phyloP scores from a whole-genome alignment of 805 yeast genomes.

The Kodamaea hsintzibuensis region DNA sequence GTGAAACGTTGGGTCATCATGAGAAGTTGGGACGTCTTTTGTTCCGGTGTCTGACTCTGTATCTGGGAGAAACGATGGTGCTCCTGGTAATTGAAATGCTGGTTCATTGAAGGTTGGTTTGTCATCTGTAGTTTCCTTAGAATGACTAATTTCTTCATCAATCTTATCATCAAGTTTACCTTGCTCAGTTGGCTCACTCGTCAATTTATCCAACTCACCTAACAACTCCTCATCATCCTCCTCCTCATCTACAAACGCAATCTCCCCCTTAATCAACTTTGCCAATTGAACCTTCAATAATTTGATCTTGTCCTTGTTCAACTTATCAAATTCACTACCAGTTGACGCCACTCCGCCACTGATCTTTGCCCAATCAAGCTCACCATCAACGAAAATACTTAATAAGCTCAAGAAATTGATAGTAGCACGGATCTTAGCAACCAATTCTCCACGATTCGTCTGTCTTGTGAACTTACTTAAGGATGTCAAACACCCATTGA shows the following conservation, averaged over 20 bases:
- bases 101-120: neutral
- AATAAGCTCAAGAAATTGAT: constrained; percentile 35
- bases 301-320: constrained; percentile 35
- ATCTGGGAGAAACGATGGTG: constrained; percentile 14
- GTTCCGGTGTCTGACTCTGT: neutral
- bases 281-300: constrained; percentile 40
- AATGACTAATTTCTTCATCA: neutral
- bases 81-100: constrained; percentile 20
- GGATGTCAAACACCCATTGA: constrained; percentile 32
- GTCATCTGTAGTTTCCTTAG: neutral
- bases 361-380: constrained; percentile 33
- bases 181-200: neutral
- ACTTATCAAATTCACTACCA: constrained; percentile 25
- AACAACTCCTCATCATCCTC: constrained; percentile 31
- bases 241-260: constrained; percentile 22
- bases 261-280: constrained; percentile 38
- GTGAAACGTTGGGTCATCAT: constrained; percentile 1
- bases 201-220: constrained; percentile 19
- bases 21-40: neutral
- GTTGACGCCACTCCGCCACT: constrained; percentile 34
- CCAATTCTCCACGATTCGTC: constrained; percentile 29
- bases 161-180: neutral
- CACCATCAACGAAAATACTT: constrained; percentile 25
- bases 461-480: constrained; percentile 21
- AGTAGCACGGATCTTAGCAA: constrained; percentile 36